These are phyloP conservation scores for Stromatinia cepivora DNA, from an alignment of 2,329 filamentous ascomycete species.

Conservation along the genomic window DNA sequence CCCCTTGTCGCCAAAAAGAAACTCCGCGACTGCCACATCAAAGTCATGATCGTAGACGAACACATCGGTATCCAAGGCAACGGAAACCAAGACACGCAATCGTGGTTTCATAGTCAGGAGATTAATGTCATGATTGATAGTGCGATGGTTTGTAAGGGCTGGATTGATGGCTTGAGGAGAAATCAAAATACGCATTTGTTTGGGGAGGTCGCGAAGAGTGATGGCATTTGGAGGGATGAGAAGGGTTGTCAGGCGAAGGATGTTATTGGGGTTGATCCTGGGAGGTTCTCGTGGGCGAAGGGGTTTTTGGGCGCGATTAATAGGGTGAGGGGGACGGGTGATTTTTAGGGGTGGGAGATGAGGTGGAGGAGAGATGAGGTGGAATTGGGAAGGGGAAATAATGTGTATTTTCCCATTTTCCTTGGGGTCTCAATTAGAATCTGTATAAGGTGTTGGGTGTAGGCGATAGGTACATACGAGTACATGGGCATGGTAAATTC, in stretches of 20 bases:
- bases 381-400: no score
- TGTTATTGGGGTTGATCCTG: slow-evolving; percentile 54
- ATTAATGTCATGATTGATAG: slow-evolving; percentile 75
- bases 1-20: slow-evolving; percentile 68
- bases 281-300: slow-evolving; percentile 58
- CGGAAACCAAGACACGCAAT: slow-evolving; percentile 80
- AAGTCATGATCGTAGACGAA: slow-evolving; percentile 72
- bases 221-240: slow-evolving; percentile 63
- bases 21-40: slow-evolving; percentile 71
- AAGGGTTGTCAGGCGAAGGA: slow-evolving; percentile 50
- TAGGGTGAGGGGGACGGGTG: slow-evolving; percentile 56
- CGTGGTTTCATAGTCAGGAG: slow-evolving; percentile 77
- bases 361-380: fast-evolving
- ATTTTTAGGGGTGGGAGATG: slow-evolving; percentile 43
- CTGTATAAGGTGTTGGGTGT: background rate
- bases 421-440: background rate
- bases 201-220: slow-evolving; percentile 52
- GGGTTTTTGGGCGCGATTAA: slow-evolving; percentile 58
- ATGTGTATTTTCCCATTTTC: background rate
- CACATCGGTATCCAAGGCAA: slow-evolving; percentile 70
- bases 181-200: slow-evolving; percentile 68
- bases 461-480: background rate
- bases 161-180: slow-evolving; percentile 60
- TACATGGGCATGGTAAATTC: background rate
- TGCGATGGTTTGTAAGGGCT: slow-evolving; percentile 57